Base-by-base conservation (phyloP, 371 early-diverging fungal species). In the Mortierella polycephala region DNA sequence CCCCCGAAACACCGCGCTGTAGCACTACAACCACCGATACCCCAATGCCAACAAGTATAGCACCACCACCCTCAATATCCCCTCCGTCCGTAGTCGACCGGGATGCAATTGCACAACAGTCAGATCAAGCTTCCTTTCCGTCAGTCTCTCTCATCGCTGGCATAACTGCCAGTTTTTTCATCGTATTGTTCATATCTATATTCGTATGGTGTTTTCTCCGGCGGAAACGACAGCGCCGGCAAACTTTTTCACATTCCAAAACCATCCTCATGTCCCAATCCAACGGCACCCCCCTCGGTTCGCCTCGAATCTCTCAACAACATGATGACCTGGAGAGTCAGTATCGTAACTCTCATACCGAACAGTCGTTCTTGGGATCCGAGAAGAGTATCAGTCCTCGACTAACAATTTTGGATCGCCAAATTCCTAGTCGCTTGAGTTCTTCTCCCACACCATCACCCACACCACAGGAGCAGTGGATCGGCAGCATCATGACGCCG, bases 101-200 rank as follows among this genome's bases (percentile, higher is more conserved):
- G 30, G 30, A 30, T 30, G 4, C 30, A 30, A 30, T 30, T 30
- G 30, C 30, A 30, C 30, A 18, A 40, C 5, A 7, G 44, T 30
- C n/a, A 50, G 5, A 10, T 9, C 18, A 41, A 57, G 20, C 18
- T 1, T 16, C 40, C 1, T 53, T 60, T 14, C 7, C 49, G 7
- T 52, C 67, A 7, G 37, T 21, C 8, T 45, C 67, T 1, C 14
- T 66, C 16, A 66, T 66, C 18, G 60, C 37, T 9, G 67, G 67
- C 12, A 8, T 53, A 11, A 39, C 41, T 2, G 41, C 53, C 13
- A 54, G 67, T 5, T 53, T 18, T 2, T 37, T 57, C 8, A 20
- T 23, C 10, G 8, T 59, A 9, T 4, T 53, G 3, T n/a, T 20
- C 11, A 20, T 59, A 9, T 37, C 47, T 8, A 0, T 59, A 1